Evolutionary conservation across 2,329 filamentous ascomycete genomes (phyloP).

Genomic region (Apiospora sp.): DNA sequence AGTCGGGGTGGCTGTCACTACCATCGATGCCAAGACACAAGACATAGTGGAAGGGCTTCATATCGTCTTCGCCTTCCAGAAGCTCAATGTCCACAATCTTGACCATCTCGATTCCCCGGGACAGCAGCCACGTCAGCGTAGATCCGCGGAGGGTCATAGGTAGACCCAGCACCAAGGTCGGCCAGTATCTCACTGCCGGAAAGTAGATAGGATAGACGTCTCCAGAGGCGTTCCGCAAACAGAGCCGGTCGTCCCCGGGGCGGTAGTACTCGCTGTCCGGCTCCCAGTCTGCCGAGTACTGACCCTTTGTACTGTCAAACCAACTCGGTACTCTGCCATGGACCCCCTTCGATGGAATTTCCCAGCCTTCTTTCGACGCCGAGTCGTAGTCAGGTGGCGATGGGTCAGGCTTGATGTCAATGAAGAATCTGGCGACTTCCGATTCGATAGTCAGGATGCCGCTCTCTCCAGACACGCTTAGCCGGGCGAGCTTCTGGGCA

Average conservation of each 20-base stretch:
- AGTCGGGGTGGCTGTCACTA: neutral
- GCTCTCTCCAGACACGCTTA: neutral
- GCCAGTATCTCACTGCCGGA: too few species aligned
- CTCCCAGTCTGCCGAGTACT: too few species aligned
- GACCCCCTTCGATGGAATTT: too few species aligned
- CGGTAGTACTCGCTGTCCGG: too few species aligned
- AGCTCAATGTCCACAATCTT: conserved; percentile 12
- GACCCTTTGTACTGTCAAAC: neutral
- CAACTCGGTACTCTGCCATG: neutral
- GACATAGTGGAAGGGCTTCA: neutral
- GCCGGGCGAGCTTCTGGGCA: neutral
- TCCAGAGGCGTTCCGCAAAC: too few species aligned
- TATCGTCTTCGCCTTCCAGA: neutral
- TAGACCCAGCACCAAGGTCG: too few species aligned
- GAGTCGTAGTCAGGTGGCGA: neutral
- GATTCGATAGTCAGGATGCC: neutral
- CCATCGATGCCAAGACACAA: conserved; percentile 21
- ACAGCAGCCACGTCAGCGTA: conserved; percentile 7
- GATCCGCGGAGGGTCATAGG: neutral
- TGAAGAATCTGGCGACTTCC: conserved; percentile 1
- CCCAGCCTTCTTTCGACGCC: neutral
- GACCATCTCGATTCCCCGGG: conserved; percentile 10
- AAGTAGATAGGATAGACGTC: too few species aligned
- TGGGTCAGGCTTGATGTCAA: neutral
- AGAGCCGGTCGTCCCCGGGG: too few species aligned